phyloP scores from a whole-genome alignment of 192 early-diverging fungal genomes.

The Anaeromyces robustus region DNA sequence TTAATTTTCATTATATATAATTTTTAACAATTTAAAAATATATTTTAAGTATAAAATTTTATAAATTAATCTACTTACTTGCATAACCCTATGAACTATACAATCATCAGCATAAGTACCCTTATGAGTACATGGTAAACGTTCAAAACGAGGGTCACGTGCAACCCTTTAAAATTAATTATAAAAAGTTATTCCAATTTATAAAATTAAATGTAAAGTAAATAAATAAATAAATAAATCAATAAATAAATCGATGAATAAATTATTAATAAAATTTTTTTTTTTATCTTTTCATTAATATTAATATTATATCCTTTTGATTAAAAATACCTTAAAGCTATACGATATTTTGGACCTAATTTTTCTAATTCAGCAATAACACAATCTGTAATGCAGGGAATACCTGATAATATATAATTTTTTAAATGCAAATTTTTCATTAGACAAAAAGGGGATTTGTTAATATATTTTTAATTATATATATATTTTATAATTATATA shows the following conservation, averaged over 20 bases:
- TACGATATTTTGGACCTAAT: constrained; percentile 84
- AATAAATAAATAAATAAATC: not conserved
- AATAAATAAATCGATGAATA: not conserved
- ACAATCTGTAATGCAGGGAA: constrained; percentile 96
- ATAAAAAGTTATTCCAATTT: too few species aligned
- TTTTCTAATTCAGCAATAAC: constrained; percentile 99
- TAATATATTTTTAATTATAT: too few species aligned
- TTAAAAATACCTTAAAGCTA: constrained; percentile 75
- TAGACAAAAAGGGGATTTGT: too few species aligned
- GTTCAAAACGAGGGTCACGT: constrained; percentile 92
- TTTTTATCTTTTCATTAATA: not conserved
- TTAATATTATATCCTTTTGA: too few species aligned
- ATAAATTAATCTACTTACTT: constrained; percentile 6
- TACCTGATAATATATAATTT: too few species aligned
- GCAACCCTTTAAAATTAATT: constrained; percentile 68
- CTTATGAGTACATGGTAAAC: constrained; percentile 89
- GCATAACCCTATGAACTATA: constrained; percentile 70
- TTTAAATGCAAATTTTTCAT: too few species aligned
- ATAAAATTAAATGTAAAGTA: too few species aligned
- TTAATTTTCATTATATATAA: too few species aligned
- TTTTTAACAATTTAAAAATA: too few species aligned
- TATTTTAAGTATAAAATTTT: too few species aligned
- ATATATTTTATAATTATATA: too few species aligned
- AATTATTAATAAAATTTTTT: not conserved
- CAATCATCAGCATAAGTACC: constrained; percentile 99